Evolutionary conservation across 2,329 filamentous ascomycete species (phyloP), one percentile per base, ranked within the genome.

Genomic region (Fusarium longipes): DNA sequence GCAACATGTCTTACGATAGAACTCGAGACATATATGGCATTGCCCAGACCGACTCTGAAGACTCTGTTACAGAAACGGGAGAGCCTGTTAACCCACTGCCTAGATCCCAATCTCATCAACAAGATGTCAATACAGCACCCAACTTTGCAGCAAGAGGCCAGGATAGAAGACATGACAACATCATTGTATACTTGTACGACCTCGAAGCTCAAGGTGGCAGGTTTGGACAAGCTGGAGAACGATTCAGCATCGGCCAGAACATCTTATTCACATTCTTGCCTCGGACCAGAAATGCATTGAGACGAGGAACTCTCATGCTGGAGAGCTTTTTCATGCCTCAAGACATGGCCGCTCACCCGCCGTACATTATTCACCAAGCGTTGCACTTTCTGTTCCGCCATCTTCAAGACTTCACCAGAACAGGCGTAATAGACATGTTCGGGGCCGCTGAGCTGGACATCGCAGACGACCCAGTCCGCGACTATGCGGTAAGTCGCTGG

Each of bases 361-460:
- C 44, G 8, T 27, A 40, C 6, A 45, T 63, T 10, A 60, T 70
- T 6, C 56, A 61, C 18, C 53, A 50, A 8, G 71, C 63, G 18
- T 39, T 72, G 9, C 38, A 48, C 10, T 69, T 70, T n/a, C 11
- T 73, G 4, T 72, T 73, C 20, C 38, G 32, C 1, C 57, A 72
- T 17, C 51, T 73, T 0, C 47, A 70, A 38, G 67, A 61, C 5
- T 51, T 38, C 29, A 67, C 58, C 8, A 35, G 43, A 30, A 53
- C 47, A 32, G 66, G 64, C 11, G 18, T n/a, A 9, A 20, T 68
- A 33, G 57, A 70, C 33, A 71, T 71, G 58, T 68, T 71, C 29
- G 65, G 52, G 10, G 24, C 35, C 17, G 60, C 67, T 9, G 42
- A 51, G 36, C 61, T 51, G 17, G 57, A 63, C 8, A 63, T 72